These are phyloP conservation scores for Spathaspora sp. DNA, from an alignment of 1,139 yeast genomes.

Conservation along the genomic window DNA sequence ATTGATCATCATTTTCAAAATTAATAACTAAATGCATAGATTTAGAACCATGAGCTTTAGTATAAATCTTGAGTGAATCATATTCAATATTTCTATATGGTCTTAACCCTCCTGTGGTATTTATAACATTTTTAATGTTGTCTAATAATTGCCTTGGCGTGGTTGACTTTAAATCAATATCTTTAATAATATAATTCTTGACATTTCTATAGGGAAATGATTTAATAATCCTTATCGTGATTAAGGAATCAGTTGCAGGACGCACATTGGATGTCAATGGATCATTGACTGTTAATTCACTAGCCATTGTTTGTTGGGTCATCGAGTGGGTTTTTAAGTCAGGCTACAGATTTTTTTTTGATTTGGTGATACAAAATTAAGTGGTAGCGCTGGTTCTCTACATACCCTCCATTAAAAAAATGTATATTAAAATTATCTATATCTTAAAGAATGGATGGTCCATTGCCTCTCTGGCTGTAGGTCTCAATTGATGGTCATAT, in stretches of 20 bases:
- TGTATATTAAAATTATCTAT: slow-evolving; percentile 9
- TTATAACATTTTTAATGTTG: slow-evolving; percentile 45
- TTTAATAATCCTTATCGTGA: slow-evolving; percentile 84
- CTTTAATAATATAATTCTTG: slow-evolving; percentile 70
- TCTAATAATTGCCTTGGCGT: slow-evolving; percentile 66
- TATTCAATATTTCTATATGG: slow-evolving; percentile 80
- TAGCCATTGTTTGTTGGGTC: slow-evolving; percentile 2
- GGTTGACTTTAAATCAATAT: slow-evolving; percentile 68
- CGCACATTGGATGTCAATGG: slow-evolving; percentile 69
- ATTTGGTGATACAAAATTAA: neutral
- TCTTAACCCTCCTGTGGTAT: slow-evolving; percentile 67
- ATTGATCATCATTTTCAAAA: slow-evolving; percentile 62
- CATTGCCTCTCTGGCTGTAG: slow-evolving; percentile 77
- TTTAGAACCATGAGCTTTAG: slow-evolving; percentile 93
- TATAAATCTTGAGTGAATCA: slow-evolving; percentile 80
- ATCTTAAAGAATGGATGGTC: slow-evolving; percentile 54
- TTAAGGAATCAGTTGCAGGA: slow-evolving; percentile 66
- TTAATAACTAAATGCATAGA: slow-evolving; percentile 91
- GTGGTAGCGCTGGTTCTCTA: neutral
- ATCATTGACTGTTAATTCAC: slow-evolving; percentile 36
- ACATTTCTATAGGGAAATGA: slow-evolving; percentile 93
- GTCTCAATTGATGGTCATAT: slow-evolving; percentile 72
- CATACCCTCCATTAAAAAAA: neutral
- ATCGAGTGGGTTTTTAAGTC: neutral
- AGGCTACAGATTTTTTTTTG: neutral